Percentiles rank a stretch among this genome's conserved stretches.
Evolutionary conservation across 2,329 filamentous ascomycete genomes (phyloP).

Genomic region (Talaromyces amestolkiae): DNA sequence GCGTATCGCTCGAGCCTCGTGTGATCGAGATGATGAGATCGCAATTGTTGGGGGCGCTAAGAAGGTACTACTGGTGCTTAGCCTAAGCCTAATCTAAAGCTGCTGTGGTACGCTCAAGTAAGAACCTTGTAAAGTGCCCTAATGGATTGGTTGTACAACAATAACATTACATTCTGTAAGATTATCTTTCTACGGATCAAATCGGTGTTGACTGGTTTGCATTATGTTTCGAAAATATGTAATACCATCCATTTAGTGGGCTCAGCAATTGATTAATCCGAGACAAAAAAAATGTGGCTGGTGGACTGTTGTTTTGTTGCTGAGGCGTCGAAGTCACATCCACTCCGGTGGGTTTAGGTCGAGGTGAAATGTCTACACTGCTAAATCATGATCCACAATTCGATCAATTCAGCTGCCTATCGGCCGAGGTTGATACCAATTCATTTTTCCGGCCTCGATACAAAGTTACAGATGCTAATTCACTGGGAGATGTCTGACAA

Average conservation of each 20-base stretch:
- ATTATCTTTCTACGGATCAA: background rate
- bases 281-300: background rate
- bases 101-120: background rate
- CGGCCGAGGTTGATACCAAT: background rate
- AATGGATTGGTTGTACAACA: background rate
- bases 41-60: background rate
- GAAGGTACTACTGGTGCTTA: background rate
- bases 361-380: background rate
- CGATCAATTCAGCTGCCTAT: background rate
- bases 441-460: too few species aligned
- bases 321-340: background rate
- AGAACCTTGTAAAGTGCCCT: background rate
- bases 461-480: too few species aligned
- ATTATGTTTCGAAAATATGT: background rate
- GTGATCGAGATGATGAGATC: slow-evolving; percentile 1
- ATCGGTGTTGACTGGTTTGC: background rate
- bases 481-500: too few species aligned
- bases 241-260: background rate
- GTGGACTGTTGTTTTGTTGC: background rate
- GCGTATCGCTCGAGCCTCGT: background rate
- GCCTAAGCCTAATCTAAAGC: background rate
- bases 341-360: background rate
- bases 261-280: background rate
- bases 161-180: background rate
- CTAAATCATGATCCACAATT: background rate